A percentile compares a stretch with the other conserved stretches of the same genome.
Evolutionary conservation across 2,329 filamentous ascomycete species (phyloP).

Genomic region (Tricladium varicosporioides): DNA sequence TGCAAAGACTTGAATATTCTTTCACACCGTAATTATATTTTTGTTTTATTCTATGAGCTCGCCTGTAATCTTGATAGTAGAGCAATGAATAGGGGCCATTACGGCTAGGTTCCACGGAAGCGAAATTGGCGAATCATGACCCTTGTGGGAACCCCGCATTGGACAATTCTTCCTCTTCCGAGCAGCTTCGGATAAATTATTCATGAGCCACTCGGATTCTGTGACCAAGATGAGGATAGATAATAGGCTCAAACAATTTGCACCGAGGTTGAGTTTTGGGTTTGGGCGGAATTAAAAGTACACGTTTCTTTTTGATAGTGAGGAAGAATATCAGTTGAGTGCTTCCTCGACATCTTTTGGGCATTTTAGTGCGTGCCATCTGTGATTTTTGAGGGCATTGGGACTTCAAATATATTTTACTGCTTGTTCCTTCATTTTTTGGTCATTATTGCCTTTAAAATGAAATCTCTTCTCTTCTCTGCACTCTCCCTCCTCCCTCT

Average conservation of each 20-base stretch:
- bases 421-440: neutral
- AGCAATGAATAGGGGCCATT: neutral
- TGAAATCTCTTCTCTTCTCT: conserved; percentile 13
- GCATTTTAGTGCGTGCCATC: neutral
- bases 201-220: conserved; percentile 7
- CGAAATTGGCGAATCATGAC: neutral
- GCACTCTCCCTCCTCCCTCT: conserved; percentile 10
- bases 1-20: too few relatives aligned
- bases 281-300: conserved; percentile 11
- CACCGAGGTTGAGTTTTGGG: neutral
- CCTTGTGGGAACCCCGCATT: neutral
- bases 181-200: conserved; percentile 13
- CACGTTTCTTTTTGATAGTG: conserved; percentile 17
- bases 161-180: neutral
- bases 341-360: neutral
- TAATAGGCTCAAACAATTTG: conserved; percentile 16
- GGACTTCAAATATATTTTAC: too few relatives aligned
- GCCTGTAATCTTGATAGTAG: neutral
- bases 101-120: neutral
- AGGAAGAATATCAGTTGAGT: conserved; percentile 1
- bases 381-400: neutral
- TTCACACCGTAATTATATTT: neutral
- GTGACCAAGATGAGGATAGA: neutral
- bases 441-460: conserved; percentile 6
- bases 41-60: neutral